phyloP scores from a whole-genome alignment of 2,329 filamentous ascomycete genomes.

The Amesomyces nigricolor region DNA sequence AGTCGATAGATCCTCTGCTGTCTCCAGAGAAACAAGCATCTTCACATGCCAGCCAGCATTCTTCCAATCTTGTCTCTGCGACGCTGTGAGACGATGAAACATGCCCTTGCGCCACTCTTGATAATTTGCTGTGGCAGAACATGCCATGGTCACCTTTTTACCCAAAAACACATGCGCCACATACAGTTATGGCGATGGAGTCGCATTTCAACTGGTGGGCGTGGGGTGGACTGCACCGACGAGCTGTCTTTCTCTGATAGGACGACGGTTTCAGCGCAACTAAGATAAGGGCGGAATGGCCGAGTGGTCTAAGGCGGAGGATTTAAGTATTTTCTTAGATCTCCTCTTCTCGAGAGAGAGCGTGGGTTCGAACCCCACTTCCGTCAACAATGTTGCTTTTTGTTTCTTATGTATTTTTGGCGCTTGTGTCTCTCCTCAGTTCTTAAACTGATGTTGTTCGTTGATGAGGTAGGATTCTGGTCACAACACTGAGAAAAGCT shows the following conservation, averaged over 20 bases:
- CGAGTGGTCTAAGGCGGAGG: conserved; percentile 24
- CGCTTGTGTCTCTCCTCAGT: neutral
- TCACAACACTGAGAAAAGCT: neutral
- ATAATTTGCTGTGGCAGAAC: neutral
- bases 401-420: neutral
- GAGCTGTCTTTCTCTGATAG: conserved; percentile 6
- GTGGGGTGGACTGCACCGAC: neutral
- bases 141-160: neutral
- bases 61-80: neutral
- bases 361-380: conserved; percentile 24
- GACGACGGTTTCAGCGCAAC: neutral
- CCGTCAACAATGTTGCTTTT: conserved; percentile 17
- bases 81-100: neutral
- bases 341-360: conserved; percentile 24
- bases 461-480: neutral
- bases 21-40: neutral
- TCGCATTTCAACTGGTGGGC: no score
- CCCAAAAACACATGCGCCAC: no score
- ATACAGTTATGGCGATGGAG: no score
- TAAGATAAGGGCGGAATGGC: conserved; percentile 19
- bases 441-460: neutral
- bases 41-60: conserved; percentile 15
- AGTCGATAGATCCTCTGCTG: conserved; percentile 16
- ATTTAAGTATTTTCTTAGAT: conserved; percentile 22
- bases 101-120: neutral